Percentiles rank a stretch among this genome's conserved stretches.
Evolutionary conservation across 2,329 filamentous ascomycete species (phyloP).

Genomic region (Alternaria ethzedia): DNA sequence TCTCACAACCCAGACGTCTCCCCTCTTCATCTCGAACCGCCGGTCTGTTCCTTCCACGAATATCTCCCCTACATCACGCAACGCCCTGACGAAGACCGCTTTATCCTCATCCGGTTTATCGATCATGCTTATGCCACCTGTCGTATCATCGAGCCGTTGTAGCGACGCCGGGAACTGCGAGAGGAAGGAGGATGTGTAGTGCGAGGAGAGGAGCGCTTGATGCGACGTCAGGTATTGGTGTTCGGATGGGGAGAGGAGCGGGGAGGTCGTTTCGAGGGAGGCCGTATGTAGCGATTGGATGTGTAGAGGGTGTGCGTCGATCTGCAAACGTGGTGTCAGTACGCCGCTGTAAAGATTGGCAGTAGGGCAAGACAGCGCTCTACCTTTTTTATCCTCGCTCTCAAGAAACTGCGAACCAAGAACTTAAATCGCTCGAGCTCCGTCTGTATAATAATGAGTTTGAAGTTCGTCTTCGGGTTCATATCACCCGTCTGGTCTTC

Average conservation of each 20-base stretch:
- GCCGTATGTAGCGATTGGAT: slow-evolving; percentile 62
- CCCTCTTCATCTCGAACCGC: slow-evolving; percentile 53
- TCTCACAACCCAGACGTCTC: slow-evolving; percentile 64
- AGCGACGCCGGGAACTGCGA: slow-evolving; percentile 78
- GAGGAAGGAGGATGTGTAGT: slow-evolving; percentile 87
- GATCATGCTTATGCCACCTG: slow-evolving; percentile 90
- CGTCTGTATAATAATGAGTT: slow-evolving; percentile 92
- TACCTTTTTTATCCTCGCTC: slow-evolving; percentile 87
- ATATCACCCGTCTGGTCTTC: slow-evolving; percentile 76
- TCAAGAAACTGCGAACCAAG: slow-evolving; percentile 80
- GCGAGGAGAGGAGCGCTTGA: slow-evolving; percentile 80
- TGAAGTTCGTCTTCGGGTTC: slow-evolving; percentile 91
- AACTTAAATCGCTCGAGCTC: slow-evolving; percentile 96
- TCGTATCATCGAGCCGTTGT: slow-evolving; percentile 87
- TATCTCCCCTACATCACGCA: slow-evolving; percentile 65
- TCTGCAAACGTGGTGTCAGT: slow-evolving; percentile 53
- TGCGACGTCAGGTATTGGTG: slow-evolving; percentile 83
- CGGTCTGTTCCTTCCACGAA: slow-evolving; percentile 66
- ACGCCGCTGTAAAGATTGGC: background rate
- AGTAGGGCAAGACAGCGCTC: background rate
- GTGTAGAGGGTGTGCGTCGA: slow-evolving; percentile 78
- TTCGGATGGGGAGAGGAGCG: slow-evolving; percentile 75
- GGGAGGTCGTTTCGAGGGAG: slow-evolving; percentile 56
- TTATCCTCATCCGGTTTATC: slow-evolving; percentile 82
- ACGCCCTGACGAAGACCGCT: slow-evolving; percentile 82